Conservation (phyloP, 768 basidiomycete species). For the Leucogyrophana mollusca region DNA sequence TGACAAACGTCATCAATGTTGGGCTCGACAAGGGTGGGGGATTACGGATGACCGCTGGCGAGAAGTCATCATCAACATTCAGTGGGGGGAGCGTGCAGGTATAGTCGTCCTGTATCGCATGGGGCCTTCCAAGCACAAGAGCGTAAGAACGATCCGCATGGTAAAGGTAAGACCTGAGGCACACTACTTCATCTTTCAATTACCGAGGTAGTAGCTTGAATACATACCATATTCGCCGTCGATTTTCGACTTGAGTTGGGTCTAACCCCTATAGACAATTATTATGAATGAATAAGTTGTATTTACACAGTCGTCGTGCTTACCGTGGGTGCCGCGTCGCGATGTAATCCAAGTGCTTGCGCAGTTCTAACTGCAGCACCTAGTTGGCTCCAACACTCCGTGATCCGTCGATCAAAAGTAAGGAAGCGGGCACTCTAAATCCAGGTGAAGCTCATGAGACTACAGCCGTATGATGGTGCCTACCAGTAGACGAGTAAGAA, state of each 20-base stretch:
- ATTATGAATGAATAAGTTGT: conserved; percentile 6
- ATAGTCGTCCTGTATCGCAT: conserved; percentile 86
- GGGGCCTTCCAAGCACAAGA: conserved; percentile 86
- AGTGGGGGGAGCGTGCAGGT: conserved; percentile 78
- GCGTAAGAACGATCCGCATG: conserved; percentile 94
- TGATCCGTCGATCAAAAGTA: conserved; percentile 78
- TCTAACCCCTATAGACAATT: conserved; percentile 57
- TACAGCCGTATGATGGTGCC: conserved; percentile 9
- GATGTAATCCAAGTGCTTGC: conserved; percentile 89
- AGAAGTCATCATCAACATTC: conserved; percentile 66
- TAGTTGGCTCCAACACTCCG: conserved; percentile 95
- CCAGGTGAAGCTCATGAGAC: conserved; percentile 10
- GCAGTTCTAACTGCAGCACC: conserved; percentile 92
- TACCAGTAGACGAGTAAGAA: conserved; percentile 85
- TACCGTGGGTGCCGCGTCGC: conserved; percentile 84
- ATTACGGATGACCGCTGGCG: conserved; percentile 42
- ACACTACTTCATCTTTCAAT: too few relatives aligned
- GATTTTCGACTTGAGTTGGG: conserved; percentile 78
- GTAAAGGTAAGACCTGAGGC: conserved; percentile 83
- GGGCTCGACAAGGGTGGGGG: conserved; percentile 64
- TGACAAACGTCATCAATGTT: conserved; percentile 84
- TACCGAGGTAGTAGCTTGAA: too few relatives aligned
- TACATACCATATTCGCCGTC: conserved; percentile 81
- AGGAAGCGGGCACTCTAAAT: conserved; percentile 67
- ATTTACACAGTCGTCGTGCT: conserved; percentile 19